Base-by-base conservation (phyloP, 2,329 filamentous ascomycete genomes). In the Pseudogymnoascus sp. region DNA sequence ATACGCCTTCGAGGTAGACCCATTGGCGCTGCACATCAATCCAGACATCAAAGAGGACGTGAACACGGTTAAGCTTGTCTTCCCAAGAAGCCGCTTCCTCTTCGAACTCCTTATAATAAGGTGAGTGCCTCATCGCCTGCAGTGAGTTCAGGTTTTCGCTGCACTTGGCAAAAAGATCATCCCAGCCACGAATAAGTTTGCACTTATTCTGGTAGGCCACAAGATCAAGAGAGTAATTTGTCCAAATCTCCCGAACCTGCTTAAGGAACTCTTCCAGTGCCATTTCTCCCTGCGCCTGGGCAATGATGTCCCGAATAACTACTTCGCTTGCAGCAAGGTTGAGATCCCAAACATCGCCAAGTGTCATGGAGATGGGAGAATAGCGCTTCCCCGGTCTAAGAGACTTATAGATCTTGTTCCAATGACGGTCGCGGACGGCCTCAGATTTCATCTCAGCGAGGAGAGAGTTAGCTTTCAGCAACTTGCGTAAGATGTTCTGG, bases 21-120 rank as follows among this genome's bases (percentile, higher is more conserved):
- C 94, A 99, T 77, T 99, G 94, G 65, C 95, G 89, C 75, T 99
- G 94, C n/a, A 99, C 95, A 76, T 99, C 95, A 69, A 99, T 99
- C 95, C 95, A 99, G 14, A 99, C 92, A 74, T 99, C 94, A 71
- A 99, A 99, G 8, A 99, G 83, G 14, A 99, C 91, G 73, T 99
- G 94, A 2, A 99, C 92, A 52, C 94, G 87, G 74, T 97, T 99
- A 25, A 99, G 83, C 74, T 96, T 96, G 76, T 99, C 95, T 76
- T 99, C 95, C 94, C 94, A 99, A 0, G 89, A 85, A 0, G 92
- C 89, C 5, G 95, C 95, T 69, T 99, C 94, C 70, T 99, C 94
- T 73, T 99, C 94, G 66, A 99, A 99, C 70, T 97, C 93, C 75
- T 97, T 97, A 82, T 96, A 99, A 76, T 99, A 99, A 0, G 94